phyloP scores from a whole-genome alignment of 306 rosid genomes.

The cucumber (Cucumis sativus) region DNA sequence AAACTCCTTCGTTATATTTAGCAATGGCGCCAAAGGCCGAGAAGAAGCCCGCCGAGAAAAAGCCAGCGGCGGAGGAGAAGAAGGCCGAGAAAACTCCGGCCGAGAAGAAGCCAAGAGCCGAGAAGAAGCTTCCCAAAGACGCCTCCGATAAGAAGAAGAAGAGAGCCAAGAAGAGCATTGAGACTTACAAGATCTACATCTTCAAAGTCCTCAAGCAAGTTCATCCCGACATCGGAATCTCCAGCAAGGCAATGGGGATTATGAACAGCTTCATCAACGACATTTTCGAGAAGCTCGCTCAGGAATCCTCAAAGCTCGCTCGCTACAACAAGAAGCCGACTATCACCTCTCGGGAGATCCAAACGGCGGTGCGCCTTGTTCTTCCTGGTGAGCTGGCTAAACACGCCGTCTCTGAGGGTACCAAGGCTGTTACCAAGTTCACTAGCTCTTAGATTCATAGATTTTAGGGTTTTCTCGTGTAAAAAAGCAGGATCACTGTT shows the following conservation, averaged over 20 bases:
- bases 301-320: slow-evolving; percentile 35
- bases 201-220: slow-evolving; percentile 55
- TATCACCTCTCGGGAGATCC: slow-evolving; percentile 50
- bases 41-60: slow-evolving; percentile 45
- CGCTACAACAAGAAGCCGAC: slow-evolving; percentile 56
- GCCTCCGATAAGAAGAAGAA: slow-evolving; percentile 40
- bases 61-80: slow-evolving; percentile 32
- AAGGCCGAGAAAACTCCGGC: slow-evolving; percentile 38
- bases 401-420: slow-evolving; percentile 58
- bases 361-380: slow-evolving; percentile 42
- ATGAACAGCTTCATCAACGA: slow-evolving; percentile 55
- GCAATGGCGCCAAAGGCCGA: slow-evolving; percentile 31
- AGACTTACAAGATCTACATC: slow-evolving; percentile 50
- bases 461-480: background rate
- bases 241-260: slow-evolving; percentile 49
- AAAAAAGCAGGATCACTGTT: background rate
- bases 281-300: slow-evolving; percentile 51
- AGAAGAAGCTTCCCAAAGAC: slow-evolving; percentile 39
- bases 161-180: slow-evolving; percentile 44
- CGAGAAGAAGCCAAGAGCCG: slow-evolving; percentile 49
- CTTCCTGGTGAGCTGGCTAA: slow-evolving; percentile 50
- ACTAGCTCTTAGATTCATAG: slow-evolving; percentile 27
- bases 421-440: slow-evolving; percentile 51
- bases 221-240: slow-evolving; percentile 46
- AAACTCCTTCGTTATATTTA: background rate